phyloP scores from a whole-genome alignment of 2,329 filamentous ascomycete genomes.

The Didymella sp. region DNA sequence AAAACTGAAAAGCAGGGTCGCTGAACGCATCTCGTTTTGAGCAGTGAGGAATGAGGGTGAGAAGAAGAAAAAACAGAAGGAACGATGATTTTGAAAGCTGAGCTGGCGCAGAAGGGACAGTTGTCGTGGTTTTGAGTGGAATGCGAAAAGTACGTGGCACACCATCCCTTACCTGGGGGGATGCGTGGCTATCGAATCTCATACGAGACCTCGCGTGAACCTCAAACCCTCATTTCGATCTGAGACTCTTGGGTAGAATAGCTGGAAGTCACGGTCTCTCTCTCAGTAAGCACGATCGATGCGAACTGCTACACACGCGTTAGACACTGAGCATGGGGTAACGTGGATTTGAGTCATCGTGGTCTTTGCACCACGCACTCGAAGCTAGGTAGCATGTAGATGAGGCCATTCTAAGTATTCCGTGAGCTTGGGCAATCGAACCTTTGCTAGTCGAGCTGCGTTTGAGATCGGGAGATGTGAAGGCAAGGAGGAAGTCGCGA shows the following conservation, averaged over 20 bases:
- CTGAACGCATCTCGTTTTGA: constrained; percentile 8
- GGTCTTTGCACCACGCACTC: not conserved
- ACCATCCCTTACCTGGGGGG: constrained; percentile 9
- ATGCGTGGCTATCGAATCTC: constrained; percentile 4
- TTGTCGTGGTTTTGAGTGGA: constrained; percentile 16
- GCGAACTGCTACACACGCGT: not conserved
- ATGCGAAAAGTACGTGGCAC: constrained; percentile 8
- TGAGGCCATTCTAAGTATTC: not conserved
- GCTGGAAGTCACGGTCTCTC: not conserved
- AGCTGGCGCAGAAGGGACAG: constrained; percentile 5
- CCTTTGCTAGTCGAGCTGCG: not conserved
- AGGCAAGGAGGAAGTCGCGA: not conserved
- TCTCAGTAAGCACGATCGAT: not conserved
- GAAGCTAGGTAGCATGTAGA: not conserved
- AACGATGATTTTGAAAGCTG: constrained; percentile 4
- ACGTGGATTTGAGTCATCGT: not conserved
- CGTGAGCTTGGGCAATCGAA: not conserved
- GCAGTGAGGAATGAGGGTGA: constrained; percentile 10
- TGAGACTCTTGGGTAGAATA: not conserved
- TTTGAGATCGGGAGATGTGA: not conserved
- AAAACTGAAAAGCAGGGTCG: constrained; percentile 11
- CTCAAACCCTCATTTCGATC: not conserved
- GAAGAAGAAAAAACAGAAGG: constrained; percentile 1
- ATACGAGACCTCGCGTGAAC: constrained; percentile 12
- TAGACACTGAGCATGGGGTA: not conserved